These are phyloP conservation scores for Brassica balearica DNA, from an alignment of 441 rosid genomes.

Conservation along the genomic window DNA sequence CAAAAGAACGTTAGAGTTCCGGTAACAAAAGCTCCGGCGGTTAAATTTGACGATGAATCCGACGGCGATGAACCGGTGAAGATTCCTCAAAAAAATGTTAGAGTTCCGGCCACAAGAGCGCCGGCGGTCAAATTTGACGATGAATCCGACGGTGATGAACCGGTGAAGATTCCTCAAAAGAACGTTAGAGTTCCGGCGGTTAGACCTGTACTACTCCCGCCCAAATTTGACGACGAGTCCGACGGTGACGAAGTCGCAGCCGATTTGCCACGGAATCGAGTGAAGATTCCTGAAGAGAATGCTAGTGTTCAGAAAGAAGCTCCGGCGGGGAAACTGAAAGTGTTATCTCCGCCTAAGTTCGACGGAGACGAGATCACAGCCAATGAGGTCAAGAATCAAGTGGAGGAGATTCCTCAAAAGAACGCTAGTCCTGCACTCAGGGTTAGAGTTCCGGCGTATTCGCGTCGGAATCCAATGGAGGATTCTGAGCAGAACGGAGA, in stretches of 20 bases:
- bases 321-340: slow-evolving; percentile 55
- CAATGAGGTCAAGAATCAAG: too few relatives aligned
- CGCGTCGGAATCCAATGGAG: slow-evolving; percentile 30
- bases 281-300: background rate
- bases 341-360: slow-evolving; percentile 48
- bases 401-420: slow-evolving; percentile 16
- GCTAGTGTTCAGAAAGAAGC: background rate
- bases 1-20: too few relatives aligned
- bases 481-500: slow-evolving; percentile 16
- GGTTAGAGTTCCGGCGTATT: slow-evolving; percentile 39
- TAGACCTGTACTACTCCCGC: slow-evolving; percentile 62
- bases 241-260: slow-evolving; percentile 7
- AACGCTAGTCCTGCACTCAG: slow-evolving; percentile 26
- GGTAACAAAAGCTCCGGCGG: too few relatives aligned
- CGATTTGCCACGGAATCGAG: background rate
- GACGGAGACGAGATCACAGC: too few relatives aligned
- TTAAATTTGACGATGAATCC: slow-evolving; percentile 63
- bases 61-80: too few relatives aligned
- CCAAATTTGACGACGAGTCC: slow-evolving; percentile 77
- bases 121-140: slow-evolving; percentile 66
- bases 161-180: slow-evolving; percentile 8
- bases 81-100: too few relatives aligned
- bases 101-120: too few relatives aligned
- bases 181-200: slow-evolving; percentile 37
- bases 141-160: slow-evolving; percentile 45